Evolutionary conservation across 768 basidiomycete genomes (phyloP), one percentile per base, ranked within the genome.

Genomic region (Brasilioporus rufonigricans): DNA sequence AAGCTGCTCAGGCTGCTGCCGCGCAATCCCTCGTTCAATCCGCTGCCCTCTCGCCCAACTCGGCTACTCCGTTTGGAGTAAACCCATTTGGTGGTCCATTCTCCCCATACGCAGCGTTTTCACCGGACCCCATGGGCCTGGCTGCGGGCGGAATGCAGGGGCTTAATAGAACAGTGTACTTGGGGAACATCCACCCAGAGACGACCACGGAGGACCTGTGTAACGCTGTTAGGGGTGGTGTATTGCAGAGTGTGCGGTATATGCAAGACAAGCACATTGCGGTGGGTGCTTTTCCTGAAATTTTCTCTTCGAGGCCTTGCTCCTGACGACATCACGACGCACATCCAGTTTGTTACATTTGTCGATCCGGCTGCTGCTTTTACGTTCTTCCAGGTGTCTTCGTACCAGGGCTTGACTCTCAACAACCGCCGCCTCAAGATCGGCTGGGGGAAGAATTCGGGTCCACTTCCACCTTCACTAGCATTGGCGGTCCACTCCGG

Each of bases 251-350:
- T 71, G 86, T 99, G 65, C 77, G 93, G 58, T 96, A 94, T 71
- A 90, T 98, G 85, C 86, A 89, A 59, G 97, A 98, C 65, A 97
- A 98, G 77, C 93, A 96, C 67, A 97, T 97, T 66, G 93, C 93
- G 62, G 91, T 95, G 63, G 61, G 87, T 81, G 27, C 51, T 43
- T 27, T 40, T 56, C 43, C 40, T 32, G 38, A 48, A 4, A 33
- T 39, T 56, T 53, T 35, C 21, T 12, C 14, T 27, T 39, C 12
- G 14, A 23, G 8, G 21, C 5, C 9, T 10, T 1, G 41, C 60
- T 47, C 21, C 52, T 36, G 58, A 55, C 58, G 47, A 44, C 16
- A 10, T 27, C 39, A 1, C 19, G 33, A 40, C 14, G 18, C 31
- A 47, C 50, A 33, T 41, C 3, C 56, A 94, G 91, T 99, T 98